phyloP scores from a whole-genome alignment of 2,329 filamentous ascomycete genomes.

The Stagonosporopsis tanaceti region DNA sequence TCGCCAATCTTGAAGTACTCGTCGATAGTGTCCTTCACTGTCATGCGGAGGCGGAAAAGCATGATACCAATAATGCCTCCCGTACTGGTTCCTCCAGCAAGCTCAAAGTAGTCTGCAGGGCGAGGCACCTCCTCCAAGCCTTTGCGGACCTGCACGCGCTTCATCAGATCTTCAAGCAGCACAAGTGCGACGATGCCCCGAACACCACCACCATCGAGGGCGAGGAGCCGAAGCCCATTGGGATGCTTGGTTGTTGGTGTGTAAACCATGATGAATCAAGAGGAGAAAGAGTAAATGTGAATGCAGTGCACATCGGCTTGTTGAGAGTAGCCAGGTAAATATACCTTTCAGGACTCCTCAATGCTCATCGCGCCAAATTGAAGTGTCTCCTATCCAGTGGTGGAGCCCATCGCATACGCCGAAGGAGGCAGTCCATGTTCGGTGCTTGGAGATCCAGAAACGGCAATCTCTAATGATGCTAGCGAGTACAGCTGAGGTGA shows the following conservation, averaged over 20 bases:
- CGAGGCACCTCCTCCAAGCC: neutral
- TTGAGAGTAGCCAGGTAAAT: neutral
- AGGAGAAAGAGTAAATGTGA: neutral
- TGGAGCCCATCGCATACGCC: neutral
- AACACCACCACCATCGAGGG: conserved; percentile 12
- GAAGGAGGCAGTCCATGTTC: neutral
- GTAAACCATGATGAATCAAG: neutral
- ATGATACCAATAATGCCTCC: conserved; percentile 13
- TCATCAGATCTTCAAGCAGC: conserved; percentile 7
- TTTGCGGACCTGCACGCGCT: neutral
- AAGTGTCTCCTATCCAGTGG: neutral
- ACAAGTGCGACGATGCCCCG: conserved; percentile 5
- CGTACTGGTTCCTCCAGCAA: conserved; percentile 11
- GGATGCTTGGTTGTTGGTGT: conserved; percentile 3
- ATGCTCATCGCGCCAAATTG: neutral
- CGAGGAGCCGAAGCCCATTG: conserved; percentile 6
- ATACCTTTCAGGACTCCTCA: neutral
- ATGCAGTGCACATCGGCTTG: neutral
- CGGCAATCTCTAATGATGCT: neutral
- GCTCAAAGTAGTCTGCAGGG: conserved; percentile 11
- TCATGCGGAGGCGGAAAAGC: conserved; percentile 8
- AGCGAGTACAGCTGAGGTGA: conserved; percentile 2
- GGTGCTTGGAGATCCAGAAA: neutral
- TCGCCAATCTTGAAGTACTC: conserved; percentile 10
- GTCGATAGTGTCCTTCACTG: neutral